Evolutionary conservation across 345 rosid species (phyloP), one percentile per base, ranked within the genome.

Genomic region (Populus euphratica): DNA sequence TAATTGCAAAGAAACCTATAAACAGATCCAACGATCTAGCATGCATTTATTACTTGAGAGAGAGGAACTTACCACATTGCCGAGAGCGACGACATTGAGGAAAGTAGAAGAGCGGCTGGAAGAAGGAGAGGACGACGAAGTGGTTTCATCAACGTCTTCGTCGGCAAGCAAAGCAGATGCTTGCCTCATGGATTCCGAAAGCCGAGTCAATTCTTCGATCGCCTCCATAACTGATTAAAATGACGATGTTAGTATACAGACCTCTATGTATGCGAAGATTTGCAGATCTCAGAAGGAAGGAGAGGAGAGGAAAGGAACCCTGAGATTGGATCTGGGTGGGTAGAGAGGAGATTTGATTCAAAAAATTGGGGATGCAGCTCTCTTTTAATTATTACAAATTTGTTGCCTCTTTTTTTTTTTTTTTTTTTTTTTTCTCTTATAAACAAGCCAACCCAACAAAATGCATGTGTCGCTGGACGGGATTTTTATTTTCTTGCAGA

Each of bases 111-210:
- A 65, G 23, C 97, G 98, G 70, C 84, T 84, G 18, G 91, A 85
- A 59, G 97, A 81, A 50, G 69, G 47, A 3, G 74, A 80, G 35
- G 18, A 79, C 36, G 36, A 33, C 61, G 81, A 49, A 25, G 97
- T 83, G 75, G 81, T 81, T 65, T 96, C 94, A 70, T 92, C 97
- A 39, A 89, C 78, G 76, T 92, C 98, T 74, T 96, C 99, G 74
- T 94, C 98, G 43, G 98, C 98, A 49, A 96, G 97, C 56, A 96
- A 77, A n/a, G 94, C 84, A 31, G 91, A 83, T 25, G 97, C 99
- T 73, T 91, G 97, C 73, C 86, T 86, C 97, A 96, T 96, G 63
- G 97, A 82, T 68, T 96, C 98, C 36, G 98, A 87, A n/a, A 96
- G 91, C 91, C 91, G 94, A 25, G 80, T 72, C 73, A 96, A 83